Evolutionary conservation across 2,329 filamentous ascomycete genomes (phyloP).

Genomic region (Fusarium equiseti): DNA sequence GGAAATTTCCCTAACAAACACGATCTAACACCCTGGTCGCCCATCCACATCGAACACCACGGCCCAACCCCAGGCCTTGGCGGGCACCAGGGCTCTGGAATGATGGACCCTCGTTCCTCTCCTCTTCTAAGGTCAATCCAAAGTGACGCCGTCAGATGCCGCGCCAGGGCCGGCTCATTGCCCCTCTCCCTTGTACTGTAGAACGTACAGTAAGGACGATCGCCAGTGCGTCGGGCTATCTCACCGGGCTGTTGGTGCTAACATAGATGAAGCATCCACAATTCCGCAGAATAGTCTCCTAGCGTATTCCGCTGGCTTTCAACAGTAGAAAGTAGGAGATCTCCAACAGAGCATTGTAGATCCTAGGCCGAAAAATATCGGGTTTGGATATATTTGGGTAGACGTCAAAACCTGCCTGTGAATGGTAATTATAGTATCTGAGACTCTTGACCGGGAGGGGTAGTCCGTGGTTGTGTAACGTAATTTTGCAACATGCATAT

Average conservation of each 20-base stretch:
- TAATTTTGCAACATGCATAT: slow-evolving; percentile 2
- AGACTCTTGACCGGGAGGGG: slow-evolving; percentile 6
- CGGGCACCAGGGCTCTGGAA: slow-evolving; percentile 43
- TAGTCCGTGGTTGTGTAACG: neutral
- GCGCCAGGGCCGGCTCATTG: slow-evolving; percentile 34
- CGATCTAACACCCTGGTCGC: slow-evolving; percentile 34
- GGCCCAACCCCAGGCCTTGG: slow-evolving; percentile 35
- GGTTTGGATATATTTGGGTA: neutral
- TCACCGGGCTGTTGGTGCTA: slow-evolving; percentile 43
- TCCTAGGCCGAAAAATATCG: slow-evolving; percentile 31
- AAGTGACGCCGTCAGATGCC: slow-evolving; percentile 12
- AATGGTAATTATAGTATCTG: neutral
- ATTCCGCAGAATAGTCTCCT: slow-evolving; percentile 31
- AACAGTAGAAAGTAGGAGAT: neutral
- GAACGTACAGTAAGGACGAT: slow-evolving; percentile 35
- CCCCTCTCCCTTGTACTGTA: slow-evolving; percentile 36
- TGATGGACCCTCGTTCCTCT: slow-evolving; percentile 34
- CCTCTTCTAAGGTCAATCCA: slow-evolving; percentile 14
- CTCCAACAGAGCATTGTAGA: neutral
- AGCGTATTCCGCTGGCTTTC: slow-evolving; percentile 26
- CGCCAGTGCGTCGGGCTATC: slow-evolving; percentile 43
- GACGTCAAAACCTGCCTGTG: neutral
- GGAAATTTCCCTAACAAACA: slow-evolving; percentile 37
- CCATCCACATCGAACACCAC: slow-evolving; percentile 34
- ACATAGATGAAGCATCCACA: slow-evolving; percentile 32